A percentile compares a stretch with the other conserved stretches of the same genome.
These are phyloP conservation scores for Ramaria rubella DNA, from an alignment of 768 basidiomycete genomes.

Conservation along the genomic window DNA sequence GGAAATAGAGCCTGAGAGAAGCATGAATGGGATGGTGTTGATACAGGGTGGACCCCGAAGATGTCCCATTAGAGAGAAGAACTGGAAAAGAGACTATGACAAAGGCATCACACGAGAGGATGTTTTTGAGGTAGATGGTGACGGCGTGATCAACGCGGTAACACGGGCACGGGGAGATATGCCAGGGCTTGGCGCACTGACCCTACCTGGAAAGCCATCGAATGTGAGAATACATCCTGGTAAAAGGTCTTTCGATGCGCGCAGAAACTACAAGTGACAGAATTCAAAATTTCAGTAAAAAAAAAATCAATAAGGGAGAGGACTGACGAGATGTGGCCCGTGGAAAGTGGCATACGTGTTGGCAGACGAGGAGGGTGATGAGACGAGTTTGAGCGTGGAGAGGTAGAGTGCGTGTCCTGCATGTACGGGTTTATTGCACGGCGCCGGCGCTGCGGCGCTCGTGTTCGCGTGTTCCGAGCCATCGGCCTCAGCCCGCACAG, in stretches of 20 bases:
- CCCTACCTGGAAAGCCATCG: neutral
- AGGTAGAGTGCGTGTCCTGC: conserved; percentile 2
- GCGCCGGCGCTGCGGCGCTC: no score
- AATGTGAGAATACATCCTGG: neutral
- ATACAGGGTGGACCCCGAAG: no score
- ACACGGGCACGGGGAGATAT: no score
- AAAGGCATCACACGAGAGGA: no score
- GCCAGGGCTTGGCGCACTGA: no score
- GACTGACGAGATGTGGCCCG: neutral
- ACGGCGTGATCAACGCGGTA: no score
- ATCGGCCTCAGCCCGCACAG: neutral
- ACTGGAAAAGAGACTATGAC: no score
- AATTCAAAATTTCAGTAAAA: neutral
- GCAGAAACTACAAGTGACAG: neutral
- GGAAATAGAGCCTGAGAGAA: no score
- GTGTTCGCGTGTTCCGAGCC: neutral
- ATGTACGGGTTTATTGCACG: neutral
- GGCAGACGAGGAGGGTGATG: neutral
- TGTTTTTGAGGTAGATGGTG: no score
- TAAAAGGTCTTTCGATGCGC: neutral
- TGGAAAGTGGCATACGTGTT: conserved; percentile 1
- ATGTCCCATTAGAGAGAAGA: no score
- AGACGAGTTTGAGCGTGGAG: neutral
- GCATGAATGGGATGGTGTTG: no score
- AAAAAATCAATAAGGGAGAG: neutral